Base-by-base conservation (phyloP, 176 grass and related monocot species). In the Hordeum marinum region DNA sequence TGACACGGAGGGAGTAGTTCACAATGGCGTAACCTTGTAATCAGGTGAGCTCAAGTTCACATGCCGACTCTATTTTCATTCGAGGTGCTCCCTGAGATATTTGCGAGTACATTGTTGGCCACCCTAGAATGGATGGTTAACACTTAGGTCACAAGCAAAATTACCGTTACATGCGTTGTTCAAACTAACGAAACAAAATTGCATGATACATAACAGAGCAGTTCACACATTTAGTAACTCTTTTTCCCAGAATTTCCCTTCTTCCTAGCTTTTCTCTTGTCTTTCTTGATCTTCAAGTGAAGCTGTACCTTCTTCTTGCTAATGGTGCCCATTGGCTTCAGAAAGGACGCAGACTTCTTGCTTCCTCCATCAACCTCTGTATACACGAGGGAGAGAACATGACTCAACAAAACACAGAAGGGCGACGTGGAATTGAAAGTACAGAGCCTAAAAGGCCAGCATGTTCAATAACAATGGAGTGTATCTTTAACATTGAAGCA, bases 241-340 rank as follows among this genome's bases (percentile, higher is more conserved):
- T 91, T 88, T 21, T 85, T 95, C 23, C 78, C 79, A 48, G 90
- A 65, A 78, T 87, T 91, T 12, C 90, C 88, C 72, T 94, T 98
- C 64, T 94, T 92, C 70, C 84, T 93, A 29, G 89, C 91, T 80
- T 77, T 88, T 73, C 83, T 95, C 73, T 89, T 87, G 23, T 90
- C 89, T 72, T 98, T 95, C 91, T 92, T 94, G 36, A 95, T 80
- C 85, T 93, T 95, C 61, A 98, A 77, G 57, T 85, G 70, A 42
- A 91, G 92, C 23, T 92, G 88, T 11, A 97, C 75, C 68, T 93
- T 95, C 63, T 93, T 98, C 93, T 98, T 98, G 68, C 93, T 88
- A 77, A 98, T 93, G 45, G 76, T 90, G 29, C 93, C 91, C 11
- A 86, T 81, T 39, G 95, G 91, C 40, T 95, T 98, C 74, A 98